These are phyloP conservation scores for Baeospora myosura DNA, from an alignment of 1,284 basidiomycete species.

Conservation along the genomic window DNA sequence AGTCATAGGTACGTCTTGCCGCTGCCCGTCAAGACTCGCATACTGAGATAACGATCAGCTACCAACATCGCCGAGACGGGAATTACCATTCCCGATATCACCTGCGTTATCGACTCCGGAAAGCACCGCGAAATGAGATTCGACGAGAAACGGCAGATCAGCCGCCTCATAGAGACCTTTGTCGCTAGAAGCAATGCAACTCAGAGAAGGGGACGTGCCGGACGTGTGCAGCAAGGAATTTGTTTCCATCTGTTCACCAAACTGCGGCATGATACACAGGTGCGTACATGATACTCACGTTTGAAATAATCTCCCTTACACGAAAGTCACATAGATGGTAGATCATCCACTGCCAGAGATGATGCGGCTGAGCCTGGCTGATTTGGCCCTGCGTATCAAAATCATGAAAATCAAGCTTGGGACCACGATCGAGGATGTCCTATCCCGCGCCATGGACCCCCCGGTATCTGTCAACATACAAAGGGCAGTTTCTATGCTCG, in stretches of 20 bases:
- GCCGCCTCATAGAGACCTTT: conserved; percentile 87
- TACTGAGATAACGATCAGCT: conserved; percentile 32
- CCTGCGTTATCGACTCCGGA: conserved; percentile 94
- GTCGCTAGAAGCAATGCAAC: conserved; percentile 92
- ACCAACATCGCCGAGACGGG: conserved; percentile 89
- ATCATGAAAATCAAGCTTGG: conserved; percentile 92
- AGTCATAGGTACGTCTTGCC: conserved; percentile 63
- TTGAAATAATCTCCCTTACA: too few relatives aligned
- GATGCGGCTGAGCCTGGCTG: conserved; percentile 89
- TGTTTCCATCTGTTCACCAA: conserved; percentile 97
- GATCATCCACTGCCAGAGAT: conserved; percentile 95
- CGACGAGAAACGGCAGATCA: conserved; percentile 96
- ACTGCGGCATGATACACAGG: conserved; percentile 73
- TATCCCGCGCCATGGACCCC: conserved; percentile 86
- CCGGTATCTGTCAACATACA: conserved; percentile 86
- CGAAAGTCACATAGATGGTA: conserved; percentile 73
- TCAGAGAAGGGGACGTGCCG: conserved; percentile 86
- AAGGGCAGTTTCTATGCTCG: conserved; percentile 82
- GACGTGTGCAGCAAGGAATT: conserved; percentile 85
- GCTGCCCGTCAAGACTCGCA: background rate
- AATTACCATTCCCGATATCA: conserved; percentile 97
- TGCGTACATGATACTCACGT: conserved; percentile 32
- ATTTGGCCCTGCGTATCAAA: conserved; percentile 93
- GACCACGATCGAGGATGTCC: conserved; percentile 82
- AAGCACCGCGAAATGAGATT: conserved; percentile 94